phyloP scores from a whole-genome alignment of 2,329 filamentous ascomycete species.

The Exophiala oligosperma region DNA sequence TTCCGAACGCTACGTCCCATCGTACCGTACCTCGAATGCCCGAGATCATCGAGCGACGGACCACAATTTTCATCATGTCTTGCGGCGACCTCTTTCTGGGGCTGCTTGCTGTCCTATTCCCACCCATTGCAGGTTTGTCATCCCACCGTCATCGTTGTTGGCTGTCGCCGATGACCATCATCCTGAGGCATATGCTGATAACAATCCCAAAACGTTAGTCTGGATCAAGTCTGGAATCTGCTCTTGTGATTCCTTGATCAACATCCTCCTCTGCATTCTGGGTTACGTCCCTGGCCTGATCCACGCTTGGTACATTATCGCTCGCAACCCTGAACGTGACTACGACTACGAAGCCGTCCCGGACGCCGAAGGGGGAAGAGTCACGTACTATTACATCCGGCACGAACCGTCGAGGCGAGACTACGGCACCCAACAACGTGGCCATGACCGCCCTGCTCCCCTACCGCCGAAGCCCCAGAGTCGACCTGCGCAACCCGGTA shows the following conservation, averaged over 20 bases:
- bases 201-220: slow-evolving; percentile 53
- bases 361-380: slow-evolving; percentile 57
- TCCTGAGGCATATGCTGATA: slow-evolving; percentile 5
- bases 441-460: slow-evolving; percentile 31
- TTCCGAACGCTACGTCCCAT: too few relatives aligned
- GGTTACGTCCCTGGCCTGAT: slow-evolving; percentile 83
- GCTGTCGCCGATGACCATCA: not conserved
- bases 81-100: slow-evolving; percentile 37
- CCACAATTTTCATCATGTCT: slow-evolving; percentile 33
- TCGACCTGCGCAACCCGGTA: slow-evolving; percentile 30
- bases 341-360: slow-evolving; percentile 66
- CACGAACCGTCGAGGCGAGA: slow-evolving; percentile 41
- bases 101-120: slow-evolving; percentile 45
- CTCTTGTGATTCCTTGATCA: slow-evolving; percentile 88
- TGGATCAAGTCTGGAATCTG: slow-evolving; percentile 97
- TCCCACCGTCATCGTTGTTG: not conserved
- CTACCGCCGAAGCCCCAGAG: slow-evolving; percentile 25
- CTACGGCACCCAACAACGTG: slow-evolving; percentile 42
- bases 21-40: not conserved
- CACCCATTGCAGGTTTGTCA: slow-evolving; percentile 51
- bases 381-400: slow-evolving; percentile 78
- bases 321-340: slow-evolving; percentile 75
- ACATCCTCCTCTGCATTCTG: slow-evolving; percentile 82
- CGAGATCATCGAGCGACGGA: not conserved
- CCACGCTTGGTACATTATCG: slow-evolving; percentile 98